These are phyloP conservation scores for Middelhovenomyces tepae DNA, from an alignment of 805 yeast genomes.

Conservation along the genomic window DNA sequence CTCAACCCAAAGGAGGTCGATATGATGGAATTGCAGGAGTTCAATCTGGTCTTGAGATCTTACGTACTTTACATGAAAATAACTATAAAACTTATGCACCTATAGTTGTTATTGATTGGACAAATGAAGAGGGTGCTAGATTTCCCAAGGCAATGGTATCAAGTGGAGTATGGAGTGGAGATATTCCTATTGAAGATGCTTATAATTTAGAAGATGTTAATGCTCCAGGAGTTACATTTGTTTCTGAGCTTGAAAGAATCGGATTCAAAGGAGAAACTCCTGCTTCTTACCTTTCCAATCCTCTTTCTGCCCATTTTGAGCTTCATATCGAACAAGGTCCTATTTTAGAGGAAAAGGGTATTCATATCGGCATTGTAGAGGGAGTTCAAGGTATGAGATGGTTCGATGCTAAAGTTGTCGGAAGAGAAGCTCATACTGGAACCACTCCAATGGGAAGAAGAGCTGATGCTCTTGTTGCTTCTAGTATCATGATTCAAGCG, in stretches of 20 bases:
- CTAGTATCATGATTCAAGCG: slow-evolving; percentile 46
- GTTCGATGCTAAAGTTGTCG: slow-evolving; percentile 48
- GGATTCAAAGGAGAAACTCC: slow-evolving; percentile 50
- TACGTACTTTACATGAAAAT: slow-evolving; percentile 56
- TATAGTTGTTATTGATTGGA: slow-evolving; percentile 59
- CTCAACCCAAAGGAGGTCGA: slow-evolving; percentile 73
- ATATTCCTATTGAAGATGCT: slow-evolving; percentile 37
- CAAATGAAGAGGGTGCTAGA: slow-evolving; percentile 73
- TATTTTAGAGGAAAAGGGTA: slow-evolving; percentile 45
- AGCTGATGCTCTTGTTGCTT: slow-evolving; percentile 52
- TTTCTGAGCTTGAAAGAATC: slow-evolving; percentile 49
- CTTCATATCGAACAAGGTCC: slow-evolving; percentile 76
- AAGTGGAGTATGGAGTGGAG: slow-evolving; percentile 59
- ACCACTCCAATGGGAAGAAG: slow-evolving; percentile 58
- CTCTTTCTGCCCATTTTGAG: slow-evolving; percentile 63
- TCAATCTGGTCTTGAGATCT: slow-evolving; percentile 54
- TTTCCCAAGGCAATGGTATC: slow-evolving; percentile 64
- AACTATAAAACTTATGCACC: slow-evolving; percentile 54
- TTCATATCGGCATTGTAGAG: slow-evolving; percentile 54
- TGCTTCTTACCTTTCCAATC: slow-evolving; percentile 42
- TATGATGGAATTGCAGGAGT: slow-evolving; percentile 71
- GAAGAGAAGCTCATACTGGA: slow-evolving; percentile 66
- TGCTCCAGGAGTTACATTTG: slow-evolving; percentile 40
- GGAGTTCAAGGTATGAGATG: slow-evolving; percentile 63
- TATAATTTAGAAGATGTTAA: slow-evolving; percentile 46